Evolutionary conservation across 805 yeast genomes (phyloP), one percentile per base, ranked within the genome.

Genomic region (Candida methanosorbosa): DNA sequence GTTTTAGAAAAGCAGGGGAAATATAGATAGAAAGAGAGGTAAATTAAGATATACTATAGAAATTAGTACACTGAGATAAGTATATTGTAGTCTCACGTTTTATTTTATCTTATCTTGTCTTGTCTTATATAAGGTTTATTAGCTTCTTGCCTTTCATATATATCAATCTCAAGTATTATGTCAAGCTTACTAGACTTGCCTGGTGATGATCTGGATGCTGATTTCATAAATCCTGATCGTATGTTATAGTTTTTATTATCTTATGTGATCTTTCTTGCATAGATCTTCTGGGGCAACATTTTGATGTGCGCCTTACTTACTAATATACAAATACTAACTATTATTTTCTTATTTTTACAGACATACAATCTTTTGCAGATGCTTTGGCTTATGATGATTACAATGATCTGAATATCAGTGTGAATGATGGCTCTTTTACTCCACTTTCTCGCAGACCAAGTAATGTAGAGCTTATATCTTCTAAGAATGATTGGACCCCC

Each of bases 401-500:
- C 13, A 26, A 25, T 15, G 21, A 12, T 7, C 24, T 19, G 17
- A 17, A 38, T 16, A 27, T 14, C 8, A 31, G 36, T 4, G 24
- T 29, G 12, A 15, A 13, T 27, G 6, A 16, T 16, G 22, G 18
- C 32, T 4, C 13, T 20, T 15, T 42, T 9, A 42, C 12, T 9
- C 11, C 21, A 4, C 7, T 36, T 17, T 24, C 48, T 9, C 32
- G 42, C 19, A 37, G 35, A 32, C 30, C 36, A 9, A 22, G 27
- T 3, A 22, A 31, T 22, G 48, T 54, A 15, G 64, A 61, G 38
- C 51, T 50, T 39, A 66, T 69, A 21, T 40, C 59, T 1, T 67
- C 74, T 0, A 57, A 56, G 38, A 61, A 59, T 34, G 74, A 69
- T 41, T 69, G 75, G 75, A 56, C 59, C 0, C 74, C 75, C 0